phyloP scores from a whole-genome alignment of 192 early-diverging fungal genomes.

The Thamnidium elegans region DNA sequence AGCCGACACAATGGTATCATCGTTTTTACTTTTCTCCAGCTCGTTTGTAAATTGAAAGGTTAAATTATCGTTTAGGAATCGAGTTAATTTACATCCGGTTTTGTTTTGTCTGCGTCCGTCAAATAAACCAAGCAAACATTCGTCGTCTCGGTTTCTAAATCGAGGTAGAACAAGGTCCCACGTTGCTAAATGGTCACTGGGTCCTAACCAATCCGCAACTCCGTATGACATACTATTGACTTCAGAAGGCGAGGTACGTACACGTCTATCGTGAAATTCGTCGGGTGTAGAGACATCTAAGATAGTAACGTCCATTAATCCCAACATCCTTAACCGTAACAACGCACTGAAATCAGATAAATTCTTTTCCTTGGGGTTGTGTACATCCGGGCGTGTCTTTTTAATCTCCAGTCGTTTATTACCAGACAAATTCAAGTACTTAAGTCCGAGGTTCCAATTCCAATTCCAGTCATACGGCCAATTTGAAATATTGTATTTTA shows the following conservation, averaged over 20 bases:
- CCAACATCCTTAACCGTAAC: conserved; percentile 71
- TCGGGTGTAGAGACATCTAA: conserved; percentile 72
- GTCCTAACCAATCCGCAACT: conserved; percentile 78
- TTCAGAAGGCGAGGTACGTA: conserved; percentile 78
- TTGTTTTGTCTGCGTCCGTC: conserved; percentile 61
- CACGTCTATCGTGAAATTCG: conserved; percentile 73
- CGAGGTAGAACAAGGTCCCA: conserved; percentile 87
- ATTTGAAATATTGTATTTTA: conserved; percentile 92
- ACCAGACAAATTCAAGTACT: conserved; percentile 88
- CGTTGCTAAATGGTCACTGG: conserved; percentile 63
- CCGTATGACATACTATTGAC: conserved; percentile 83
- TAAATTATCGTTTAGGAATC: conserved; percentile 72
- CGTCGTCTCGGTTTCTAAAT: conserved; percentile 80
- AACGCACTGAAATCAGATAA: conserved; percentile 76
- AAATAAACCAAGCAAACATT: conserved; percentile 86
- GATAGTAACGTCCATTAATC: conserved; percentile 86
- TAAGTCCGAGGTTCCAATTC: conserved; percentile 91
- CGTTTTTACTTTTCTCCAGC: conserved; percentile 63
- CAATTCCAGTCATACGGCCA: conserved; percentile 98
- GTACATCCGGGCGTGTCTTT: conserved; percentile 15
- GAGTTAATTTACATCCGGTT: conserved; percentile 48
- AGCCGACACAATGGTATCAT: conserved; percentile 60
- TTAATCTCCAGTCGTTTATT: conserved; percentile 91
- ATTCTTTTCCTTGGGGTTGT: conserved; percentile 43
- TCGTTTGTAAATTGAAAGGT: conserved; percentile 69